Percentiles rank a stretch among this genome's conserved stretches.
phyloP scores from a whole-genome alignment of 495 filamentous ascomycete genomes.

The Penicilliopsis zonata region DNA sequence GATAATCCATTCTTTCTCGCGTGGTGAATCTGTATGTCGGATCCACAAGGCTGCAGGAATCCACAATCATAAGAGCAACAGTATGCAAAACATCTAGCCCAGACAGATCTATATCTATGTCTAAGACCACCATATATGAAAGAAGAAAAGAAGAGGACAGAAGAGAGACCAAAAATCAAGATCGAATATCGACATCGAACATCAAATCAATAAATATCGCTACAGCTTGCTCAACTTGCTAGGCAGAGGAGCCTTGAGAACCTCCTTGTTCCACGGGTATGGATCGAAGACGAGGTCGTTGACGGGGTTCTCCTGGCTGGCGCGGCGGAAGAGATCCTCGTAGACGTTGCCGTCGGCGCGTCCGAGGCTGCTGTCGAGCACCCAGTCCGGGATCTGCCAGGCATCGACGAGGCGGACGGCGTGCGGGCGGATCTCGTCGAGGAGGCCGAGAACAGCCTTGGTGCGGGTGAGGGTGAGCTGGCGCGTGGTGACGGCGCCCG shows the following conservation, averaged over 20 bases:
- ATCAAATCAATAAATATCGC: constrained; percentile 6
- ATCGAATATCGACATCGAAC: no score
- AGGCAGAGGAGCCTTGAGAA: constrained; percentile 39
- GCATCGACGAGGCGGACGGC: constrained; percentile 53
- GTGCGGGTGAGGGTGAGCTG: constrained; percentile 51
- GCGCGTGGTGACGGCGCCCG: constrained; percentile 46
- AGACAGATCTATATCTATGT: no score
- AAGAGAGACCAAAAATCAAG: no score
- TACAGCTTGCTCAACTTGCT: constrained; percentile 35
- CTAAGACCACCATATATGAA: no score
- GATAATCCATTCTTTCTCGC: no score
- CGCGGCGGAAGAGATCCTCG: constrained; percentile 54
- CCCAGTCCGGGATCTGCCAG: constrained; percentile 61
- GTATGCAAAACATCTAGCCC: no score
- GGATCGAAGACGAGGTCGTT: constrained; percentile 56
- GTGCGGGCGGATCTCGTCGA: constrained; percentile 56
- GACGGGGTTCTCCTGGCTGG: constrained; percentile 54
- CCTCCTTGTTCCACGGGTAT: constrained; percentile 46
- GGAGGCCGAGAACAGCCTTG: constrained; percentile 48
- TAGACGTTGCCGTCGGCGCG: constrained; percentile 57
- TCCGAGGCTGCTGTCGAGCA: constrained; percentile 52
- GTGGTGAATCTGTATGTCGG: no score
- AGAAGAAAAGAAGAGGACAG: no score
- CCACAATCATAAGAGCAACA: no score
- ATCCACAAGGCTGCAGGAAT: no score